Conservation (phyloP, 371 early-diverging fungal species). For the Mucor piriformis region DNA sequence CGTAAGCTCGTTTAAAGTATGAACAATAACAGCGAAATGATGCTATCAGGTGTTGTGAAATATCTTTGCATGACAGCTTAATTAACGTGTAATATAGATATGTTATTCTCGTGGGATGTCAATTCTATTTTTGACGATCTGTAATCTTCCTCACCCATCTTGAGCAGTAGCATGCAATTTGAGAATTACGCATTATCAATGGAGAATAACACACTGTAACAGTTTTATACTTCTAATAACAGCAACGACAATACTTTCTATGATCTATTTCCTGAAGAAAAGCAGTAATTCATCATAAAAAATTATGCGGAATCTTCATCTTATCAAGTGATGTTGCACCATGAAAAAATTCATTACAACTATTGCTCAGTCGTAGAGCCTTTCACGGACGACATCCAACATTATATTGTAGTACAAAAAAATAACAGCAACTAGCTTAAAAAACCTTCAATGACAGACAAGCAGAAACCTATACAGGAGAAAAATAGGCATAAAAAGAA, state of each 20-base stretch:
- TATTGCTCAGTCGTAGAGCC: slow-evolving; percentile 5
- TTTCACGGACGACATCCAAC: slow-evolving; percentile 10
- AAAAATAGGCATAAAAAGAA: slow-evolving; percentile 5
- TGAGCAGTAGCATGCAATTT: not conserved
- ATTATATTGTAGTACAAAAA: not conserved
- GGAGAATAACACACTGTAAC: not conserved
- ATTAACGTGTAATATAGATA: slow-evolving; percentile 1
- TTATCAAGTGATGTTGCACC: slow-evolving; percentile 6
- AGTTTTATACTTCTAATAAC: not conserved
- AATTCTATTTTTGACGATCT: not conserved
- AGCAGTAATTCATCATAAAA: not conserved
- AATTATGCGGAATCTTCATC: not conserved
- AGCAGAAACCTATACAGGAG: not conserved
- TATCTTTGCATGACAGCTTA: not conserved
- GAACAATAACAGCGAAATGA: not conserved
- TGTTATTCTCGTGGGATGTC: slow-evolving; percentile 14
- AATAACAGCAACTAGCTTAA: not conserved
- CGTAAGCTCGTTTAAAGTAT: not conserved
- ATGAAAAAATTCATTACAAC: not conserved
- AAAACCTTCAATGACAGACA: not conserved
- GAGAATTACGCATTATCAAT: not conserved
- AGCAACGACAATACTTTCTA: not conserved
- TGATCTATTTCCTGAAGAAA: slow-evolving; percentile 7
- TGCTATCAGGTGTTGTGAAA: slow-evolving; percentile 7
- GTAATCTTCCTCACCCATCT: not conserved